Base-by-base conservation (phyloP, 768 basidiomycete species). In the Kwoniella dejecticola region DNA sequence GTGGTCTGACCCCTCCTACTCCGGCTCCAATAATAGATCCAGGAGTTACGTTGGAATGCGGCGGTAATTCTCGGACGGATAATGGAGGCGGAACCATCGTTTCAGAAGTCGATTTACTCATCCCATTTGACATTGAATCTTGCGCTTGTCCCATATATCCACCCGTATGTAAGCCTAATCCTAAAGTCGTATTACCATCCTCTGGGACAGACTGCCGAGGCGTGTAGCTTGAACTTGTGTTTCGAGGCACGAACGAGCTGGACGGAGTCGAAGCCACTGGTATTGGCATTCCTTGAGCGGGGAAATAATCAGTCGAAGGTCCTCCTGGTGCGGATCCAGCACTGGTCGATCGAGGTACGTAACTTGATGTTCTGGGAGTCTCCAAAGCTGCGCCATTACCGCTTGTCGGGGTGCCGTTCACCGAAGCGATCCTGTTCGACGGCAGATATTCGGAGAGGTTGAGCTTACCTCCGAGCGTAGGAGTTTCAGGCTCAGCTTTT, bases 391-490 rank as follows among this genome's bases (percentile, higher is more conserved):
- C 15, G 19, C 4, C 36, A 33, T 27, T 21, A 8, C 10, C 29
- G 36, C 26, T 29, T 12, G 50, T 23, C 5, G 50, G 13, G 6
- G 50, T 29, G 23, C 50, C 23, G 50, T 27, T 42, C 8, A 7
- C 31, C 4, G 15, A 27, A n/a, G 12, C 19, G 46, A 47, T 21
- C 52, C 33, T 42, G 30, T 41, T 45, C 3, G 66, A 56, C n/a
- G 67, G 67, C 1, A 68, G 49, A 41, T 64, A 48, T 42, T 64
- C 62, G 17, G 47, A 63, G 19, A 68, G 36, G 23, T 67, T 63
- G 10, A 67, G 26, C 23, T 54, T 58, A 24, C 56, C 45, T 7
- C 49, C 45, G 19, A 45, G 41, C 4, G 52, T 55, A 23, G 61
- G 50, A 24, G 52, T 60, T 8, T 55, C 62, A 24, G 53, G 46